These are phyloP conservation scores for Termitomyces sp. DNA, from an alignment of 768 basidiomycete genomes.

Conservation along the genomic window DNA sequence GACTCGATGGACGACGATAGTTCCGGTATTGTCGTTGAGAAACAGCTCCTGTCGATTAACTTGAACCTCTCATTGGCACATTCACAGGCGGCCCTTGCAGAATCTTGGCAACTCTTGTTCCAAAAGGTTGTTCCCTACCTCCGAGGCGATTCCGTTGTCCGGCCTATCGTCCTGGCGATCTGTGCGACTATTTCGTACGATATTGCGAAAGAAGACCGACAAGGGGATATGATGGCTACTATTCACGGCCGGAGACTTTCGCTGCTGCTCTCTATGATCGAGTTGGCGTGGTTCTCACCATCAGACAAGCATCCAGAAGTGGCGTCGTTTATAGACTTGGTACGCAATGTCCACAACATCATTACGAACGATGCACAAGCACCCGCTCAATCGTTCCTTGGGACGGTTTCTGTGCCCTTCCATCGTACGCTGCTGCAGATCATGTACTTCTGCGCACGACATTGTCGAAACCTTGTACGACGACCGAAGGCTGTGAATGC, in stretches of 20 bases:
- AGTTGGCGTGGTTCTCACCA: conserved; percentile 71
- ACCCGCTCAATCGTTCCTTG: conserved; percentile 68
- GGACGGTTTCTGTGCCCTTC: conserved; percentile 59
- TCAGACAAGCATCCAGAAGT: conserved; percentile 51
- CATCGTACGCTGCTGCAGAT: conserved; percentile 79
- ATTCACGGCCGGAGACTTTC: conserved; percentile 74
- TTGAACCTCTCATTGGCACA: conserved; percentile 84
- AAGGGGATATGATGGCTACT: conserved; percentile 80
- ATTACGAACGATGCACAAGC: conserved; percentile 71
- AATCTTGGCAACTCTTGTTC: conserved; percentile 75
- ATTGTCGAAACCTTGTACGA: conserved; percentile 46
- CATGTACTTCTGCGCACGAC: conserved; percentile 70
- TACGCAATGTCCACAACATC: conserved; percentile 57
- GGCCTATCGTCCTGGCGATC: conserved; percentile 50
- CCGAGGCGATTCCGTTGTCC: conserved; percentile 51
- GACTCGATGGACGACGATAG: conserved; percentile 36
- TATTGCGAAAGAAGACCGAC: conserved; percentile 62
- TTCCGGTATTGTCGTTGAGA: conserved; percentile 48
- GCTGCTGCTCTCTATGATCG: conserved; percentile 71
- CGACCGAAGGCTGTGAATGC: conserved; percentile 49
- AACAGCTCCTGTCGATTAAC: conserved; percentile 68
- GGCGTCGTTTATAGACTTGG: conserved; percentile 55
- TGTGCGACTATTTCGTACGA: conserved; percentile 61
- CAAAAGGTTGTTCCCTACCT: conserved; percentile 60
- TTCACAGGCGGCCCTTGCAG: conserved; percentile 66